Evolutionary conservation across 1,284 basidiomycete genomes (phyloP), one percentile per base, ranked within the genome.

Genomic region (Pseudozyma sp.): DNA sequence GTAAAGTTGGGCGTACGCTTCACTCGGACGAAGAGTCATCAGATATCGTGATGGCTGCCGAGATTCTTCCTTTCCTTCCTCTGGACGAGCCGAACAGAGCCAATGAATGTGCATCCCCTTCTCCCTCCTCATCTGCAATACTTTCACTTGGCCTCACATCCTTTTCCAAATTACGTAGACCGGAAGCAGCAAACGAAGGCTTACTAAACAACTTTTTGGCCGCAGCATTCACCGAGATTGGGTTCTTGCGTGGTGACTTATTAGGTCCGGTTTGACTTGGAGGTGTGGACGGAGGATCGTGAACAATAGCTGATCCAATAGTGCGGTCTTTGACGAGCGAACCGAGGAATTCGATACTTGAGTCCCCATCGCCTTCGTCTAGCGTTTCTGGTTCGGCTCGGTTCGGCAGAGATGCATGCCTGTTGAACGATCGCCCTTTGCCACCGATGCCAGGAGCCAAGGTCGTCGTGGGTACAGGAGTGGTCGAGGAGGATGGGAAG

Each of bases 321-420:
- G 4, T 40, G n/a, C 25, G 7, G 31, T 25, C 12, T 31, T 60
- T 39, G 18, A 52, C 44, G 13, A 59, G 35, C 1, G 53, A 31
- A 2, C 69, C 69, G n/a, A 71, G 52, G 16, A 73, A 73, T 31
- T 68, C 70, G 39, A 73, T 68, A 25, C 49, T 56, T 13, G 67
- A 70, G 42, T 70, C 67, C 18, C 43, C 34, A 12, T 59, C 59
- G 14, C 52, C 48, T 10, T 43, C 42, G 19, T 6, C 38, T 43
- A n/a, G 21, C 34, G 19, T 19, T 18, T 47, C 45, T 5, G 19
- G 43, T 18, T 47, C 52, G 16, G 42, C 5, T 9, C 18, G 43
- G n/a, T 5, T 13, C 5, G 62, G 55, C 13, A 59, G 31, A 1
- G 63, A 66, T 2, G 11, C 42, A 14, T 59, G 42, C 5, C 52